Conservation (phyloP, 225 moss, liverwort and hornwort genomes). For the Sphagnum tenellum region DNA sequence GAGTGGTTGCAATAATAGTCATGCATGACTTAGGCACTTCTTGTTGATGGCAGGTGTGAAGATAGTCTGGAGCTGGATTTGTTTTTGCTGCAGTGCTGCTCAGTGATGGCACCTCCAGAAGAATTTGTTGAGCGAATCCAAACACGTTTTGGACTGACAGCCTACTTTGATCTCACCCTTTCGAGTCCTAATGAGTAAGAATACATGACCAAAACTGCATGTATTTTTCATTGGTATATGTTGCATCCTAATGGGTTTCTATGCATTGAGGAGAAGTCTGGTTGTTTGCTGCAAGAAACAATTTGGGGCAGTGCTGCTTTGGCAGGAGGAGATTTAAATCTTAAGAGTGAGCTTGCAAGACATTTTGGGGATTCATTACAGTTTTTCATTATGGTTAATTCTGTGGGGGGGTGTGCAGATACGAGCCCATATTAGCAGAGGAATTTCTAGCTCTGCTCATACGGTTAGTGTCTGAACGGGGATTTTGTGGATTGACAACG, state of each 20-base stretch:
- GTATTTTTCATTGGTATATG: not conserved
- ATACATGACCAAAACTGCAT: not conserved
- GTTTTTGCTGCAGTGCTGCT: constrained; percentile 76
- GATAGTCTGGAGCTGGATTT: constrained; percentile 91
- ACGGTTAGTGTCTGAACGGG: constrained; percentile 72
- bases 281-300: no score
- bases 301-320: not conserved
- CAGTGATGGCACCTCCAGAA: constrained; percentile 67
- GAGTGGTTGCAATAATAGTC: no score
- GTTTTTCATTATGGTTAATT: not conserved
- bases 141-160: constrained; percentile 68
- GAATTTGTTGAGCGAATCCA: constrained; percentile 63
- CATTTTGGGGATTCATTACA: not conserved
- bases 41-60: constrained; percentile 67
- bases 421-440: constrained; percentile 66
- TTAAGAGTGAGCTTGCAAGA: not conserved
- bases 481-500: constrained; percentile 76
- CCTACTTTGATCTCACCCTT: constrained; percentile 55
- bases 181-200: constrained; percentile 69
- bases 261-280: no score
- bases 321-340: not conserved
- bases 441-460: constrained; percentile 75
- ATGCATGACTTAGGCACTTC: no score
- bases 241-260: not conserved
- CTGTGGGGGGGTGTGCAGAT: constrained; percentile 25